A percentile compares a stretch with the other conserved stretches of the same genome.
Evolutionary conservation across 2,329 filamentous ascomycete species (phyloP).

Genomic region (Sclerotinia sclerotiorum): DNA sequence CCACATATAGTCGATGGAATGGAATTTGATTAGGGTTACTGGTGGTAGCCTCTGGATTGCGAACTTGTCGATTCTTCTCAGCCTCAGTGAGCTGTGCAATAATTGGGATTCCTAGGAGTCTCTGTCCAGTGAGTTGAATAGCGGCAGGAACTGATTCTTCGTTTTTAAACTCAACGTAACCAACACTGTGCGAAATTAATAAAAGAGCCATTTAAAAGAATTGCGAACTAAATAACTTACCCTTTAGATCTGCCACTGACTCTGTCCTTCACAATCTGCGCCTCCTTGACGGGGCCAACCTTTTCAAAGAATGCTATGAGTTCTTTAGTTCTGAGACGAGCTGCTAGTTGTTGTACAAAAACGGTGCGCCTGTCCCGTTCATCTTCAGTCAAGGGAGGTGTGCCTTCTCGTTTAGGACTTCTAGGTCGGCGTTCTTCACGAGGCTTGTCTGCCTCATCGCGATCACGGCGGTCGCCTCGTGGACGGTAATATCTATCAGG

Average conservation of each 20-base stretch:
- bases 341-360: slow-evolving; percentile 97
- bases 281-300: slow-evolving; percentile 90
- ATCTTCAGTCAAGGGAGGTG: slow-evolving; percentile 83
- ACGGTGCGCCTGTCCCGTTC: slow-evolving; percentile 96
- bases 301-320: slow-evolving; percentile 95
- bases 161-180: slow-evolving; percentile 97
- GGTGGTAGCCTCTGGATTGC: slow-evolving; percentile 68
- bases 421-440: slow-evolving; percentile 46
- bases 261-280: slow-evolving; percentile 97
- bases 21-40: slow-evolving; percentile 80
- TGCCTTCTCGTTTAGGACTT: slow-evolving; percentile 49
- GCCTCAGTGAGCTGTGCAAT: slow-evolving; percentile 98
- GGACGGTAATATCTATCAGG: slow-evolving; percentile 59
- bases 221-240: slow-evolving; percentile 53
- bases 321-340: slow-evolving; percentile 86
- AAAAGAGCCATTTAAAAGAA: slow-evolving; percentile 19
- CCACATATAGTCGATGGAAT: slow-evolving; percentile 97
- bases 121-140: slow-evolving; percentile 97
- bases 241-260: slow-evolving; percentile 97
- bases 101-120: slow-evolving; percentile 96
- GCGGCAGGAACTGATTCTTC: slow-evolving; percentile 92
- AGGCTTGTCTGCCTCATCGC: slow-evolving; percentile 53
- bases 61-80: slow-evolving; percentile 97
- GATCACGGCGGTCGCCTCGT: slow-evolving; percentile 49
- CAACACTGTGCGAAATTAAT: slow-evolving; percentile 67